Conservation (phyloP, 2,329 filamentous ascomycete genomes). For the Pseudogymnoascus sp. region DNA sequence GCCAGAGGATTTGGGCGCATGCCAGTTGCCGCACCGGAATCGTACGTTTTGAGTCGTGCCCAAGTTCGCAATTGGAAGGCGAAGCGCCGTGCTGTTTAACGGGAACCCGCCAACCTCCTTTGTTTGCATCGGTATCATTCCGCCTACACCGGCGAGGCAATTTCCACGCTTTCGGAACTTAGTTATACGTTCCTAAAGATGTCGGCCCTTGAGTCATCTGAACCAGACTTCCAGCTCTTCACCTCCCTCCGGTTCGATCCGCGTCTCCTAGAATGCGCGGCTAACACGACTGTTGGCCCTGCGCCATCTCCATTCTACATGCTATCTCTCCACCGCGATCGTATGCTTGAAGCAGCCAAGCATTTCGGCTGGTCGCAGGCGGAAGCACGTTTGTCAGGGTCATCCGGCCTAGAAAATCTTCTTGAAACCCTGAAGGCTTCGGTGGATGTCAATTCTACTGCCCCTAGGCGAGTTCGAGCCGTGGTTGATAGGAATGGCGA, state of each 20-base stretch:
- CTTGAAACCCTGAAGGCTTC: constrained; percentile 31
- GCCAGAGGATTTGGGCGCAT: background rate
- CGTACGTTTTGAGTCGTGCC: background rate
- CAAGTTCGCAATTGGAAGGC: constrained; percentile 5
- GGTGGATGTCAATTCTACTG: constrained; percentile 23
- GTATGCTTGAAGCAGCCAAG: constrained; percentile 58
- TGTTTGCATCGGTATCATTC: background rate
- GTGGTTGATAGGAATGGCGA: constrained; percentile 44
- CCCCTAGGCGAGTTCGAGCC: constrained; percentile 46
- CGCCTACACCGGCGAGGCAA: background rate
- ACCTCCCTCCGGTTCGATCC: constrained; percentile 68
- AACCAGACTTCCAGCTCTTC: constrained; percentile 52
- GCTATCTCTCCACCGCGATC: constrained; percentile 69
- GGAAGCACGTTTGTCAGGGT: constrained; percentile 38
- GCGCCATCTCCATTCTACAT: constrained; percentile 64
- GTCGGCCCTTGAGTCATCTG: background rate
- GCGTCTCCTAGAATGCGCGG: constrained; percentile 36
- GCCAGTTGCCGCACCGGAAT: background rate
- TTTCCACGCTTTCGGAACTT: background rate
- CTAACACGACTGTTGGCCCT: constrained; percentile 23
- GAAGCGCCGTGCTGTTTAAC: background rate
- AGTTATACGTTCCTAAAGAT: background rate
- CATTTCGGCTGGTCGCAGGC: constrained; percentile 50
- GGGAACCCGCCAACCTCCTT: background rate
- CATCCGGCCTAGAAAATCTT: constrained; percentile 38